phyloP scores from a whole-genome alignment of 2,329 filamentous ascomycete species.

The Diaporthe citriasiana region DNA sequence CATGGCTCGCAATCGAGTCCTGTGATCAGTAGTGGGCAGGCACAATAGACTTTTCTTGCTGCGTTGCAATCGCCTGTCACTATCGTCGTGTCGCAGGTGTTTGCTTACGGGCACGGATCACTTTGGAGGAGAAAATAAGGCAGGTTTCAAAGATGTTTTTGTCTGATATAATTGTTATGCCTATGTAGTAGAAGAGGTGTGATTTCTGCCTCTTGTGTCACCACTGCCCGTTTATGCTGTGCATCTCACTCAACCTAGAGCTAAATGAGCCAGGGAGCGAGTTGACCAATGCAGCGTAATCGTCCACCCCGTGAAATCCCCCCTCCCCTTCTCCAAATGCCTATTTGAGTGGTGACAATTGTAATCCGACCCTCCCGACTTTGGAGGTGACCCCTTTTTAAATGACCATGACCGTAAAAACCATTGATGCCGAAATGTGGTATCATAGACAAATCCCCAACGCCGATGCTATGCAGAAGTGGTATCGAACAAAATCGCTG shows the following conservation, averaged over 20 bases:
- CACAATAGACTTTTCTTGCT: constrained; percentile 17
- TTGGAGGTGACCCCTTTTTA: constrained; percentile 12
- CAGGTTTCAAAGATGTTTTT: constrained; percentile 21
- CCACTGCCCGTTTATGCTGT: constrained; percentile 4
- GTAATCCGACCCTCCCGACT: neutral
- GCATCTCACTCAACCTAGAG: constrained; percentile 35
- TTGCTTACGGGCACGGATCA: constrained; percentile 2
- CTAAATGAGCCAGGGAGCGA: constrained; percentile 36
- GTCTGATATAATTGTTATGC: constrained; percentile 15
- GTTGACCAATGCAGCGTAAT: constrained; percentile 8
- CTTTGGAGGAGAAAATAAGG: neutral
- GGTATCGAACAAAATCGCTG: constrained; percentile 40
- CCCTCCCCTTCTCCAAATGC: neutral
- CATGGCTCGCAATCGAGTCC: constrained; percentile 20
- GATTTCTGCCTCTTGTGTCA: constrained; percentile 1
- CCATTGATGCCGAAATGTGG: constrained; percentile 34
- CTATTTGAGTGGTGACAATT: constrained; percentile 31
- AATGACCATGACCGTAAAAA: constrained; percentile 9
- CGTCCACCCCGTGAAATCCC: constrained; percentile 3
- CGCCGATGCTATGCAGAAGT: constrained; percentile 40
- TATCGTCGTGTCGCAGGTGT: neutral
- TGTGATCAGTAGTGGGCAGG: constrained; percentile 27
- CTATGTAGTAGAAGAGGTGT: constrained; percentile 19
- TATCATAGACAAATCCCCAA: constrained; percentile 34
- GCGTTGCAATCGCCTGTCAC: neutral